Percentiles rank a stretch among this genome's conserved stretches.
phyloP scores from a whole-genome alignment of 148 eudicot genomes.

The Amaranthus hypochondriacus region DNA sequence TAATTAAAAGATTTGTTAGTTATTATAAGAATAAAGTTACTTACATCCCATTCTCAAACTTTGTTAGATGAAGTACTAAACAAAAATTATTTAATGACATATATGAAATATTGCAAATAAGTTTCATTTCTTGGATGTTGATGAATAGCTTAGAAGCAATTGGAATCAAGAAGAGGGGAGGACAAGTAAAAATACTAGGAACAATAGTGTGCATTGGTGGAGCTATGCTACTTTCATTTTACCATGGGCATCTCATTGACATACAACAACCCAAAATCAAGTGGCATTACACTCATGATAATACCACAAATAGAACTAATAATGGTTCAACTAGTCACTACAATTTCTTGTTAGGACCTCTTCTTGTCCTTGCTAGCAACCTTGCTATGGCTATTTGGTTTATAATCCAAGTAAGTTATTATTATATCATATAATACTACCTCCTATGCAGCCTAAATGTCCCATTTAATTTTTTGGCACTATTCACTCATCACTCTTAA shows the following conservation, averaged over 20 bases:
- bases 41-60: too few relatives aligned
- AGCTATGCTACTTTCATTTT: conserved; percentile 77
- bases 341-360: conserved; percentile 52
- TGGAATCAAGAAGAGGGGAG: conserved; percentile 44
- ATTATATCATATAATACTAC: too few relatives aligned
- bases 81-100: too few relatives aligned
- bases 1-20: too few relatives aligned
- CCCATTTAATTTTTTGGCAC: too few relatives aligned
- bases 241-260: conserved; percentile 45
- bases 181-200: conserved; percentile 65
- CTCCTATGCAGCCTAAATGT: too few relatives aligned
- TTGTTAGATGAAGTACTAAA: too few relatives aligned
- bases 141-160: conserved; percentile 50
- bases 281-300: conserved; percentile 36
- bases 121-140: background rate
- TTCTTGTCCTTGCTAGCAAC: conserved; percentile 54
- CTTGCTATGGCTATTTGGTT: conserved; percentile 75
- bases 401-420: conserved; percentile 63
- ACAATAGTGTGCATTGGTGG: conserved; percentile 75
- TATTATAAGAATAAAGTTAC: too few relatives aligned
- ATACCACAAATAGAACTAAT: background rate
- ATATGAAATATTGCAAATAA: too few relatives aligned
- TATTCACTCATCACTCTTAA: too few relatives aligned
- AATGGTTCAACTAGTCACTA: conserved; percentile 17
- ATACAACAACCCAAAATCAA: conserved; percentile 40